These are phyloP conservation scores for Ustilago crameri DNA, from an alignment of 1,284 basidiomycete genomes.

Conservation along the genomic window DNA sequence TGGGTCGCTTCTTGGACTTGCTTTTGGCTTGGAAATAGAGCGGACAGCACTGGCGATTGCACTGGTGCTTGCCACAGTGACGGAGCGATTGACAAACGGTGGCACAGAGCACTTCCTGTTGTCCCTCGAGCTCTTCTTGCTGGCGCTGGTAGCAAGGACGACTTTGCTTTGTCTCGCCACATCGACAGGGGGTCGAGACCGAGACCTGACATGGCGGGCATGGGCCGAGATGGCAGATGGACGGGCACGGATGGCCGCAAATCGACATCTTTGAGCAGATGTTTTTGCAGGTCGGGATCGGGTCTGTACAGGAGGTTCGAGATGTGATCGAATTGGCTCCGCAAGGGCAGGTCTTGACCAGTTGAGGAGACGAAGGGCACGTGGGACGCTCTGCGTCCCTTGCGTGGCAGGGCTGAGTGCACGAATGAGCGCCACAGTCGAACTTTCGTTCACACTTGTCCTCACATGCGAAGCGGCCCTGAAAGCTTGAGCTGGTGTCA, in stretches of 20 bases:
- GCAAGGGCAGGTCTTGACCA: constrained; percentile 61
- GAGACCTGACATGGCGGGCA: constrained; percentile 61
- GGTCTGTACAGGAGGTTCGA: constrained; percentile 55
- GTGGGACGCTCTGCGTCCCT: constrained; percentile 21
- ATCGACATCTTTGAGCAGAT: constrained; percentile 47
- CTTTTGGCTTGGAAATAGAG: constrained; percentile 61
- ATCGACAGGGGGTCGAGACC: constrained; percentile 64
- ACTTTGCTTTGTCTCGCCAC: constrained; percentile 61
- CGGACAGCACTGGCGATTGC: constrained; percentile 61
- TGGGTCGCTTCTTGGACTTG: constrained; percentile 50
- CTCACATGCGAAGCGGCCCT: constrained; percentile 54
- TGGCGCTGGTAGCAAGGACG: constrained; percentile 49
- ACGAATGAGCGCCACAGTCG: constrained; percentile 61
- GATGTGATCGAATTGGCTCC: constrained; percentile 48
- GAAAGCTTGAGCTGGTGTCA: constrained; percentile 19
- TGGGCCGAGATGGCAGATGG: constrained; percentile 56
- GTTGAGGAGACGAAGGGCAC: constrained; percentile 58
- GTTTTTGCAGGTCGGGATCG: constrained; percentile 58
- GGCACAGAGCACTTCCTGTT: constrained; percentile 56
- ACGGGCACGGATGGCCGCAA: constrained; percentile 60
- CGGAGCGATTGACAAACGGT: constrained; percentile 59
- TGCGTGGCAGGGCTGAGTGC: constrained; percentile 58
- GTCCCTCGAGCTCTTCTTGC: constrained; percentile 43
- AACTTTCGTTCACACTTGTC: constrained; percentile 50
- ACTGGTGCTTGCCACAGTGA: constrained; percentile 61